These are phyloP conservation scores for Omphalotus olearius DNA, from an alignment of 1,284 basidiomycete genomes.

Conservation along the genomic window DNA sequence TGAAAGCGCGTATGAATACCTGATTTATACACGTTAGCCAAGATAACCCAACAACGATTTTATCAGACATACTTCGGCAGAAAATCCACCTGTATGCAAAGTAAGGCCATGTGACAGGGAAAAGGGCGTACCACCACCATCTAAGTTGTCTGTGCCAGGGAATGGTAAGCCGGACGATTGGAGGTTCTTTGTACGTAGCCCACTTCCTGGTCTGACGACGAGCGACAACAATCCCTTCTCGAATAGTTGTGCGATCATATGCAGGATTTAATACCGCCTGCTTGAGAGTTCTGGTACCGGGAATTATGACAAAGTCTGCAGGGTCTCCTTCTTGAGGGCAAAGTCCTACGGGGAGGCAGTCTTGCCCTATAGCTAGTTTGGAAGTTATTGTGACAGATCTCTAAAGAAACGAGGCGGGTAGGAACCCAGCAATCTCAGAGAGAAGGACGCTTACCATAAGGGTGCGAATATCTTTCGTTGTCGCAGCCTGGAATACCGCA, in stretches of 20 bases:
- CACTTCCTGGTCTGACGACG: constrained; percentile 22
- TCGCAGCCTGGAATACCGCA: constrained; percentile 55
- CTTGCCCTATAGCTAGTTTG: constrained; percentile 42
- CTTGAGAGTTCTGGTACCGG: constrained; percentile 40
- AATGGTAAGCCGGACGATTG: background rate
- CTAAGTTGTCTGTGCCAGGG: background rate
- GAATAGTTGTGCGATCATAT: constrained; percentile 38
- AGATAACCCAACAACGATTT: no score
- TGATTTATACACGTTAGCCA: no score
- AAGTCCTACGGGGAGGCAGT: constrained; percentile 24
- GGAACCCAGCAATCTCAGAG: background rate
- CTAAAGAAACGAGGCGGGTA: constrained; percentile 23
- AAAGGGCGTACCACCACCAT: constrained; percentile 7
- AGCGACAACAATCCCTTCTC: constrained; percentile 30
- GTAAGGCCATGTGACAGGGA: constrained; percentile 7
- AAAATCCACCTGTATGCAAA: constrained; percentile 1
- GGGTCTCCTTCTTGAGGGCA: constrained; percentile 35
- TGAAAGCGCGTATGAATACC: no score
- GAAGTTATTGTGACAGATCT: constrained; percentile 41
- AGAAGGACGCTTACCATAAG: constrained; percentile 39
- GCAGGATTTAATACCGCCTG: constrained; percentile 46
- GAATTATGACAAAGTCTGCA: constrained; percentile 60
- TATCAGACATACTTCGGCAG: background rate
- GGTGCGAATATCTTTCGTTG: constrained; percentile 36
- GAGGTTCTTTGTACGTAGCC: background rate